Evolutionary conservation across 805 yeast species (phyloP), one percentile per base, ranked within the genome.

Genomic region (Danielia reshetovae): DNA sequence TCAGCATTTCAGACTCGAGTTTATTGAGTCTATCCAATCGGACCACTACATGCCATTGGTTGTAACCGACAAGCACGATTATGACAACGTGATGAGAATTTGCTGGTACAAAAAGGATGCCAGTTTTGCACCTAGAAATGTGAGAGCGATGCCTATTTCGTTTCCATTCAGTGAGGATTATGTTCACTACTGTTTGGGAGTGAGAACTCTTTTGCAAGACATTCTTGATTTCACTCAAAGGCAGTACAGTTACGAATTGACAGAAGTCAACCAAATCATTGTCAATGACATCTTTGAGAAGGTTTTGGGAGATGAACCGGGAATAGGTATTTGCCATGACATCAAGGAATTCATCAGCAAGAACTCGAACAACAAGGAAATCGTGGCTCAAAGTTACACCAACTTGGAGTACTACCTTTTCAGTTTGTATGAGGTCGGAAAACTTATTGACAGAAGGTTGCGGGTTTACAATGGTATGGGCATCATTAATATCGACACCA

Each of bases 21-120:
- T 88, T 60, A 60, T 68, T 21, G 69, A 70, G 7, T 62, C 81
- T 5, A 74, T 88, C 24, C 74, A 76, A 40, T 80, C 81, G 16
- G 97, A 90, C 54, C 93, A 86, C 54, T 85, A 86, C 45, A 86
- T 85, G 87, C 95, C 96, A 9, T 73, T 88, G 65, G 74, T 75
- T 0, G 77, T 88, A 21, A 73, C 79, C 41, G 77, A 77, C 32
- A 55, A 62, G 26, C 63, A 67, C 9, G 72, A 82, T 32, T 85
- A 79, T 54, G 79, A 77, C 14, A 75, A 77, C 42, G 77, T 84
- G 22, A 66, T 81, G 39, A 69, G 68, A 16, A 71, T 79, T 2
- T 74, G 86, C 42, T 86, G 94, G 94, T 79, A 80, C 53, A 68
- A 71, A 32, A 74, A 74, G 3, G 72, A 66, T 35, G 72, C 72